Evolutionary conservation across 768 basidiomycete species (phyloP), one percentile per base, ranked within the genome.

Genomic region (Leccinum subgranulosum): DNA sequence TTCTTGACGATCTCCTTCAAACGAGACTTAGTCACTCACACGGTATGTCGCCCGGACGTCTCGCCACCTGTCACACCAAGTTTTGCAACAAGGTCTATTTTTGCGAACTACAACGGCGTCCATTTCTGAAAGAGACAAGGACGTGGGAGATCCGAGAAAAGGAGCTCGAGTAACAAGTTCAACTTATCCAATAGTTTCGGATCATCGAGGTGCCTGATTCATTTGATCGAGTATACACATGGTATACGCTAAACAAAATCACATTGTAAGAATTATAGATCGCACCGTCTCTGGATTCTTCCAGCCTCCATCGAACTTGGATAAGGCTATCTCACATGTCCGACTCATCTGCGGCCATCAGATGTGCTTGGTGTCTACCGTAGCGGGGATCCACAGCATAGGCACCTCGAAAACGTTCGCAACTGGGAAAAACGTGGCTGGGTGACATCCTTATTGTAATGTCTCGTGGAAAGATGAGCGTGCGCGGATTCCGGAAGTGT

Each of bases 361-460:
- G 51, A 9, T 56, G 31, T 1, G n/a, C n/a, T 51, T 21, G 2
- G 21, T 29, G 9, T 60, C 46, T 34, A 12, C 41, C 7, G 55
- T 49, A 1, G 60, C 53, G 25, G 49, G n/a, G 31, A 67, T 47
- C 60, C 64, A 64, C 19, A 60, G 17, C 7, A 63, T 1, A 3
- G 60, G 14, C 25, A 25, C 45, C 33, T 61, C 56, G 11, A 65
- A n/a, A 46, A 63, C 50, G 54, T 58, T 65, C 1, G 62, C 58
- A 6, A 14, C 43, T 7, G 46, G 25, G 34, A 23, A 23, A 23
- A 27, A 33, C 25, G 6, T 17, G 17, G 1, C 27, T 11, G 36
- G 0, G 17, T 7, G 6, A 64, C 39, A 6, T 49, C 51, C 6
- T 12, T 17, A 62, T 52, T 15, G 11, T 6, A 33, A 19, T 49